Evolutionary conservation across 208 protist species (phyloP).

Genomic region (Angomonas ambiguus): DNA sequence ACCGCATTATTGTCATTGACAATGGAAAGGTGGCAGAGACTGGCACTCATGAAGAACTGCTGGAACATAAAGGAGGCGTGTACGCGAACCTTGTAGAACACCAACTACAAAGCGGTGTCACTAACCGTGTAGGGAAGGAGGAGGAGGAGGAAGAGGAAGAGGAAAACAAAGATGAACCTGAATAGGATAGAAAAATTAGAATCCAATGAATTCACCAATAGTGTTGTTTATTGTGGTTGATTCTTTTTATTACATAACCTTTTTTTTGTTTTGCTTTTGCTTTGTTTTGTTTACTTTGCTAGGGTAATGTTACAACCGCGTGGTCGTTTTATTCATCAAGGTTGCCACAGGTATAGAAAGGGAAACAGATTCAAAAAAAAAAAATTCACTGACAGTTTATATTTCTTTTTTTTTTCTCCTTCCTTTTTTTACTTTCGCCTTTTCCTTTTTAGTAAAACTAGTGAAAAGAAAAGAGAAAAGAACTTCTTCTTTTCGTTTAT

Average conservation of each 20-base stretch:
- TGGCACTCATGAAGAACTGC: conserved; percentile 17
- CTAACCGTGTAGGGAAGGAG: conserved; percentile 8
- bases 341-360: no score
- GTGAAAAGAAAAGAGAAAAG: conserved; percentile 1
- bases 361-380: no score
- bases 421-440: neutral
- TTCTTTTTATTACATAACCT: neutral
- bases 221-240: neutral
- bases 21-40: conserved; percentile 28
- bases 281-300: neutral
- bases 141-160: neutral
- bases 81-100: conserved; percentile 39
- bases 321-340: no score
- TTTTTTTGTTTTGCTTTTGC: neutral
- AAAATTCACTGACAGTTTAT: conserved; percentile 1
- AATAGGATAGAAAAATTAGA: neutral
- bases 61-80: neutral
- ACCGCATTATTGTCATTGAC: conserved; percentile 42
- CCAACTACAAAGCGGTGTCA: conserved; percentile 28
- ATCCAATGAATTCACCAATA: neutral
- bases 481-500: conserved; percentile 7
- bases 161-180: conserved; percentile 11
- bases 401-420: conserved; percentile 1
- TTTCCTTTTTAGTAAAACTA: conserved; percentile 8
- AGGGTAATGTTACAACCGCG: no score